These are phyloP conservation scores for Linaria vulgaris DNA, from an alignment of 257 asterid species.

Conservation along the genomic window DNA sequence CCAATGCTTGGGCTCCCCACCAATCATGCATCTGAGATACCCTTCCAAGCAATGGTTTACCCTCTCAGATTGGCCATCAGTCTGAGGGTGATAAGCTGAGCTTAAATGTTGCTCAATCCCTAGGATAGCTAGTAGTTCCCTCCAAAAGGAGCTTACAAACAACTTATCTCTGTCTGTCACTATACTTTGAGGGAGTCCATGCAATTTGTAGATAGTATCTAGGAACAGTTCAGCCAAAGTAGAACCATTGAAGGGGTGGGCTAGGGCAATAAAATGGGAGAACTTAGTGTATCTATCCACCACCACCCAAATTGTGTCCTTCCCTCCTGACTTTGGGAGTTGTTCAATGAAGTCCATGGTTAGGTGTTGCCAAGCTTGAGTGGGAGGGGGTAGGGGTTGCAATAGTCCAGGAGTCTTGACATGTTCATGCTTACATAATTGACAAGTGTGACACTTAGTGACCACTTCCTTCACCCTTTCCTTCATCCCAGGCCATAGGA, in stretches of 20 bases:
- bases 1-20: not conserved
- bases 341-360: not conserved
- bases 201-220: not conserved
- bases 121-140: not conserved
- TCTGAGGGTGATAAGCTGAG: not conserved
- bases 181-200: not conserved
- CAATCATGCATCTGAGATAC: not conserved
- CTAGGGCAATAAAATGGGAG: not conserved
- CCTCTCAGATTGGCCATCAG: not conserved
- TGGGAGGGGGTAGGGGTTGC: not conserved
- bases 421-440: not conserved
- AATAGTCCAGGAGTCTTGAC: not conserved
- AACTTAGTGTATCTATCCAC: not conserved
- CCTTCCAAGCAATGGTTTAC: not conserved
- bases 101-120: not conserved
- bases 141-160: not conserved
- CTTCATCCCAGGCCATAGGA: not conserved
- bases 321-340: not conserved
- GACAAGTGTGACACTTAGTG: not conserved
- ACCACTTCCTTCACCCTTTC: not conserved
- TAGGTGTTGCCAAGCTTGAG: not conserved
- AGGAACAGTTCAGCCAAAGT: not conserved
- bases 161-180: not conserved
- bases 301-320: not conserved
- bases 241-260: not conserved